Evolutionary conservation across 1,139 yeast genomes (phyloP), one percentile per base, ranked within the genome.

Genomic region (Magnusiomyces suaveolens): DNA sequence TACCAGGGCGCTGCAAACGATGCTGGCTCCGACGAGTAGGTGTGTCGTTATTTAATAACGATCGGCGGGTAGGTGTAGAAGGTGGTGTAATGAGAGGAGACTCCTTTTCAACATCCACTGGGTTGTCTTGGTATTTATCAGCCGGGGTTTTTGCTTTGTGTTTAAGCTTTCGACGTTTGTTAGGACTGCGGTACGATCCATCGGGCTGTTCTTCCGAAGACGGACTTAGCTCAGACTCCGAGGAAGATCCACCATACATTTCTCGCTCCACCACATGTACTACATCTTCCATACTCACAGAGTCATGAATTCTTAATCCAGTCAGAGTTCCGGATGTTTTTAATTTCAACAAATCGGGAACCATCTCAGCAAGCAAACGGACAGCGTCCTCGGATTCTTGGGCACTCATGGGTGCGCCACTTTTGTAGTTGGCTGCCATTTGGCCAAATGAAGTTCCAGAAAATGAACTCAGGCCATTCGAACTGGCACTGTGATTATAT

Each of bases 371-470:
- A 24, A 55, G 53, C 52, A 52, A 33, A 1, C 52, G 44, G 12
- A 55, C 32, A 39, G 53, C 50, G 24, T 50, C 55, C 25, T 50
- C 54, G 14, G 46, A 20, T 21, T 55, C 57, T 10, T 18, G 41
- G 21, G 43, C 33, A 20, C 52, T 47, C 24, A 55, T n/a, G 12
- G 50, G 26, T 6, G 46, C 26, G 4, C 43, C 43, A 18, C 43
- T 38, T n/a, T 38, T 38, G 18, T 38, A 38, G n/a, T 18, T 38
- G 18, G 18, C 16, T 10, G 43, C 43, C 36, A 29, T 29, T 29
- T 29, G 36, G 12, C 36, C 12, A 38, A 14, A 38, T 10, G 43
- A 38, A 38, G 4, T 8, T 16, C 43, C 43, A 4, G 20, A 10
- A n/a, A 4, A 4, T 16, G 20, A 10, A 18, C n/a, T 38, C 18